A percentile compares a stretch with the other conserved stretches of the same genome.
Conservation (phyloP, 805 yeast genomes). For the Wickerhamomyces subpelliculosus region DNA sequence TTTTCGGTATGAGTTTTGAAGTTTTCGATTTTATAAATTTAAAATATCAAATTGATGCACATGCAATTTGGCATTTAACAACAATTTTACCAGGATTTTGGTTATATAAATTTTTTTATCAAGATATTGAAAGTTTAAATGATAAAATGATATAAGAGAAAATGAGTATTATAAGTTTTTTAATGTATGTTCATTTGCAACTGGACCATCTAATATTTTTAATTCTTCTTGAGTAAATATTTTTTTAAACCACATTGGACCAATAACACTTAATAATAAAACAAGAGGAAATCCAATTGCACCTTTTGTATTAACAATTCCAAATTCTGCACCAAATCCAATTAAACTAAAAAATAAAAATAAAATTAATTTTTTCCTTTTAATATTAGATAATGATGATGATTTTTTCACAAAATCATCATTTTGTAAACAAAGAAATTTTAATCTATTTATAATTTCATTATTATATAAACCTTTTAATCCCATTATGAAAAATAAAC, state of each 20-base stretch:
- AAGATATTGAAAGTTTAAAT: slow-evolving; percentile 37
- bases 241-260: slow-evolving; percentile 58
- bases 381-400: slow-evolving; percentile 16
- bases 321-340: slow-evolving; percentile 77
- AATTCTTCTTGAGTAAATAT: slow-evolving; percentile 59
- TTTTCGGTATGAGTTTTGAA: slow-evolving; percentile 82
- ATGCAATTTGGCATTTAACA: slow-evolving; percentile 87
- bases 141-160: slow-evolving; percentile 1
- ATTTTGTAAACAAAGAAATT: slow-evolving; percentile 45
- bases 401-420: slow-evolving; percentile 15
- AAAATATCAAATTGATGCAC: slow-evolving; percentile 73
- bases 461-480: slow-evolving; percentile 67
- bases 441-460: slow-evolving; percentile 53
- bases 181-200: slow-evolving; percentile 50
- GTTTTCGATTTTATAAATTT: slow-evolving; percentile 82
- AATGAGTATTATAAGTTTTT: slow-evolving; percentile 27
- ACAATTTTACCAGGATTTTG: slow-evolving; percentile 76
- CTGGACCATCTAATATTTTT: slow-evolving; percentile 55
- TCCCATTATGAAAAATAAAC: slow-evolving; percentile 92
- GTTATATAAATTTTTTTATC: slow-evolving; percentile 58
- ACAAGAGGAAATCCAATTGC: slow-evolving; percentile 95
- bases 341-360: slow-evolving; percentile 53
- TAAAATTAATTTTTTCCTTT: slow-evolving; percentile 34
- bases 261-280: slow-evolving; percentile 54
- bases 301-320: slow-evolving; percentile 77